Evolutionary conservation across 768 basidiomycete species (phyloP).

Genomic region (Russula lepida): DNA sequence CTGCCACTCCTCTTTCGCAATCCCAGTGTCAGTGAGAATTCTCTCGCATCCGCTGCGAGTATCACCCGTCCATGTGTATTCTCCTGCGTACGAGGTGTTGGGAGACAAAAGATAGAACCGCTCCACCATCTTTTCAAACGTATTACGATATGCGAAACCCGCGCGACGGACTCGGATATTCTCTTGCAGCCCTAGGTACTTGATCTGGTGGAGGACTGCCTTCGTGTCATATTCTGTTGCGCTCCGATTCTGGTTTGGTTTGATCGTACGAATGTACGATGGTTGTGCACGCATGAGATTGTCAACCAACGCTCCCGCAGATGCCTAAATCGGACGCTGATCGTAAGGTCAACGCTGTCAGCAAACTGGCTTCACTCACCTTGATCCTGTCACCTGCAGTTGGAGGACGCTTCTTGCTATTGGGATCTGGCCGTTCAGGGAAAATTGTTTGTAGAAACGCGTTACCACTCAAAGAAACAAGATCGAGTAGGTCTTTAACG

Average conservation of each 20-base stretch:
- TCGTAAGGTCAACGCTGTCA: not conserved
- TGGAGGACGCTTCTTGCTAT: constrained; percentile 95
- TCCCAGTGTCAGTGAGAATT: constrained; percentile 92
- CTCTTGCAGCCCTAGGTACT: constrained; percentile 96
- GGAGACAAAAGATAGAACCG: constrained; percentile 94
- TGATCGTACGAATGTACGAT: constrained; percentile 98
- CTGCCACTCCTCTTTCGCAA: constrained; percentile 97
- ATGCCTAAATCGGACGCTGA: constrained; percentile 40
- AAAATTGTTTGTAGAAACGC: constrained; percentile 83
- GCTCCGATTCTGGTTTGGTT: constrained; percentile 96
- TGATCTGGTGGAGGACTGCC: constrained; percentile 96
- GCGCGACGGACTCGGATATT: constrained; percentile 96
- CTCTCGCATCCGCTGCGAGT: constrained; percentile 84
- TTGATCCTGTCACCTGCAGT: constrained; percentile 98
- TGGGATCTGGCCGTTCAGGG: constrained; percentile 90
- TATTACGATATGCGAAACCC: constrained; percentile 96
- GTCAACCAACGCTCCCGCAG: constrained; percentile 93
- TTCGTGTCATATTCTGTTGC: constrained; percentile 87
- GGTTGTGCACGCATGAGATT: constrained; percentile 97
- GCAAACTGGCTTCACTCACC: constrained; percentile 33
- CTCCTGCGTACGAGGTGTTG: constrained; percentile 94
- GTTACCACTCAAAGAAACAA: constrained; percentile 73
- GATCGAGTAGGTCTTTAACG: constrained; percentile 88
- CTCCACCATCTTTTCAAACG: constrained; percentile 99
- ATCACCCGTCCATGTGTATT: constrained; percentile 95